Base-by-base conservation (phyloP, 768 basidiomycete genomes). In the Mycena metata region DNA sequence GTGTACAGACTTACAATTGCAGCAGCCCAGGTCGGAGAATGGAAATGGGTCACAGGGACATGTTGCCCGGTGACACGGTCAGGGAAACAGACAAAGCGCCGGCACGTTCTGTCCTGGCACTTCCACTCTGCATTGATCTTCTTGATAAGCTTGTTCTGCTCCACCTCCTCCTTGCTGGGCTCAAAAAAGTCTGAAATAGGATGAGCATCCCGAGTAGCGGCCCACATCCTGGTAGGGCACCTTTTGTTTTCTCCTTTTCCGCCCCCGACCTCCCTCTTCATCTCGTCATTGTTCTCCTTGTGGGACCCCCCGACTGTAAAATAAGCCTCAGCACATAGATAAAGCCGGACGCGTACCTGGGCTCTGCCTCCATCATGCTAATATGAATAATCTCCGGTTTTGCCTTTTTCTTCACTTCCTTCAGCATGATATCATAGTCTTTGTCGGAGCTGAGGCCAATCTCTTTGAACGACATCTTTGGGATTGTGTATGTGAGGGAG, bases 21-120 rank as follows among this genome's bases (percentile, higher is more conserved):
- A 12, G 36, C 15, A 11, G 60, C 47, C 60, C 60, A 61, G 5
- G 39, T 51, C 30, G 23, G 39, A 1, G 30, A 24, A 30, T 61
- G 60, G 19, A 61, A 26, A n/a, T 61, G 60, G 5, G 60, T 61
- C 35, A 61, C 15, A 21, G 41, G 50, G 1, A 61, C 24, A 41
- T 61, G 60, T 21, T 61, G 51, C 5, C 23, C 60, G 2, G 30
- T 51, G 1, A 3, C 17, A 1, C 23, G 21, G 17, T 61, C 60
- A 17, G 50, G 60, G 35, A 41, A 61, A 19, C 60, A 61, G 5
- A 19, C 8, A 19, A 21, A 51, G 2, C 39, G 35, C 24, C 26
- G 51, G 50, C 60, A 61, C 0, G 12, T 7, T 8, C 49, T 35
- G 39, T 61, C 50, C 39, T 61, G 39, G 15, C 60, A 61, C 50